Evolutionary conservation across 2,329 filamentous ascomycete genomes (phyloP).

Genomic region (Scopulariopsis brevicaulis): DNA sequence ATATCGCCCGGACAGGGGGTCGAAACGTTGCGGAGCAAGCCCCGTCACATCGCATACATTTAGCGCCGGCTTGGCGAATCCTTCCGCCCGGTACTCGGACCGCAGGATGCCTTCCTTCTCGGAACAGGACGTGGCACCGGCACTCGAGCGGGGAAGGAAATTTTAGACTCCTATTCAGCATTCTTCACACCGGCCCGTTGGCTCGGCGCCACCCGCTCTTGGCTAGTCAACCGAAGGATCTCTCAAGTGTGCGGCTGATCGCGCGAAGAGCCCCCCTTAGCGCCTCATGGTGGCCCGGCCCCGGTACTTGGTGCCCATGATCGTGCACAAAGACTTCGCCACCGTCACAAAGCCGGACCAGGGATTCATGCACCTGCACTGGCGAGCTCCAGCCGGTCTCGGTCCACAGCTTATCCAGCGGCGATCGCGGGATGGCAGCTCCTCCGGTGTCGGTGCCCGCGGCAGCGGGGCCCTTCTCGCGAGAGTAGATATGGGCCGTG

Average conservation of each 20-base stretch:
- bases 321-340: not conserved
- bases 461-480: too few relatives aligned
- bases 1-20: too few relatives aligned
- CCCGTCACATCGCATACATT: too few relatives aligned
- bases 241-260: not conserved
- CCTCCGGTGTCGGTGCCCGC: not conserved
- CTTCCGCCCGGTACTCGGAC: too few relatives aligned
- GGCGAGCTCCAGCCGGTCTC: not conserved
- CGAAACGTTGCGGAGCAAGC: too few relatives aligned
- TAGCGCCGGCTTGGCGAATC: too few relatives aligned
- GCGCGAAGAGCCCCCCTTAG: not conserved
- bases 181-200: not conserved
- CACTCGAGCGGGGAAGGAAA: not conserved
- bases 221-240: not conserved
- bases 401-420: not conserved
- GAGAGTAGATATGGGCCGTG: not conserved
- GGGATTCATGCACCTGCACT: constrained; percentile 7
- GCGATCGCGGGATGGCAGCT: not conserved
- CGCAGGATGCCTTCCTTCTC: too few relatives aligned
- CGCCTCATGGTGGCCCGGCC: not conserved
- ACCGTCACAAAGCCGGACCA: not conserved
- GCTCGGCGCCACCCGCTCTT: not conserved
- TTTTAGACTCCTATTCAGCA: not conserved
- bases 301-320: not conserved
- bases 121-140: too few relatives aligned